Conservation (phyloP, 306 rosid species). For the Sicyos baderoa region DNA sequence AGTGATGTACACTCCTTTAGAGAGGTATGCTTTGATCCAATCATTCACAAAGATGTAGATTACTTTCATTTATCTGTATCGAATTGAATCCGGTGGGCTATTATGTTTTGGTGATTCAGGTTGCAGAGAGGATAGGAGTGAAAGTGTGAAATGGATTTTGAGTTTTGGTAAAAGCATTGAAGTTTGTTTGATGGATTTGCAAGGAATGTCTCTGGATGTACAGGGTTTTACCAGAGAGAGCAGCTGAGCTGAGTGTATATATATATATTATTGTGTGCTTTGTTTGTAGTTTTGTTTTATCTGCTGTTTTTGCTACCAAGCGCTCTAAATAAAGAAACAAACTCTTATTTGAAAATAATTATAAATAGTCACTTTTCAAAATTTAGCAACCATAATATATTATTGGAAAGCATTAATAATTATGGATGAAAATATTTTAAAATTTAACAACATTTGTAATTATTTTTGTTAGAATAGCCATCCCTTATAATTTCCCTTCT, state of each 20-base stretch:
- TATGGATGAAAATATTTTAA: no score
- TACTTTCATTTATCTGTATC: not conserved
- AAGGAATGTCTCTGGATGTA: conserved; percentile 14
- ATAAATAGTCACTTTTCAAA: no score
- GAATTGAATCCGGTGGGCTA: no score
- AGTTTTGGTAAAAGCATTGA: not conserved
- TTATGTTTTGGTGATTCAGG: conserved; percentile 24
- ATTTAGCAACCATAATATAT: no score
- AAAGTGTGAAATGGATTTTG: not conserved
- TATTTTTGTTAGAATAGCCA: no score
- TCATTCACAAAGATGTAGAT: not conserved
- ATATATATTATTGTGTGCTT: not conserved
- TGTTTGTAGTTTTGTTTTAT: conserved; percentile 17
- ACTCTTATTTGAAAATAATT: not conserved
- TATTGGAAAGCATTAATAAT: no score
- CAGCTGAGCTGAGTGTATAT: conserved; percentile 15
- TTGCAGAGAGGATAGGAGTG: no score
- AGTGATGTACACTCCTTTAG: conserved; percentile 85
- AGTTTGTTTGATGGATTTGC: not conserved
- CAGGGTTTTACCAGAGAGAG: not conserved
- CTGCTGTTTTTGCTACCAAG: not conserved
- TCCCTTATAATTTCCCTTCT: no score
- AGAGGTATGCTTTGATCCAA: conserved; percentile 47
- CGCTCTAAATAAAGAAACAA: not conserved
- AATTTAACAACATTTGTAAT: no score